These are phyloP conservation scores for Verbena officinalis DNA, from an alignment of 257 asterid species.

Conservation along the genomic window DNA sequence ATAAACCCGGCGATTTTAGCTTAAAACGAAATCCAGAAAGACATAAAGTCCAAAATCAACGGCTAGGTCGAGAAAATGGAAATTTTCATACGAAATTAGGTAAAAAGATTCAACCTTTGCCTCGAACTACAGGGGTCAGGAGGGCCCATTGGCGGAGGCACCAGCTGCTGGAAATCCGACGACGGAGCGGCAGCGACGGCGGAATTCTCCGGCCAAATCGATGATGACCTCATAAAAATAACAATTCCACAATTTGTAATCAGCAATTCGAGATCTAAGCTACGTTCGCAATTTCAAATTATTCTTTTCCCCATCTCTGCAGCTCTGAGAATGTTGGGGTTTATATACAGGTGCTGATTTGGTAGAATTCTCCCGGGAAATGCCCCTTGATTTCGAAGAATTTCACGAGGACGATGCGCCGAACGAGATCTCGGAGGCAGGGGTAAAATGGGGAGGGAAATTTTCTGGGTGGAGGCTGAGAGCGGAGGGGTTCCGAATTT, in stretches of 20 bases:
- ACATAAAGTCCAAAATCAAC: slow-evolving; percentile 20
- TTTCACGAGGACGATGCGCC: slow-evolving; percentile 16
- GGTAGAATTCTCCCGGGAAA: slow-evolving; percentile 30
- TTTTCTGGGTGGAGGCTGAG: slow-evolving; percentile 18
- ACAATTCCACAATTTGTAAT: slow-evolving; percentile 16
- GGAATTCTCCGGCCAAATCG: slow-evolving; percentile 62
- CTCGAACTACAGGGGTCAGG: slow-evolving; percentile 42
- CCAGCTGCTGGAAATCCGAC: slow-evolving; percentile 41
- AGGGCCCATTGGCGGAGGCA: slow-evolving; percentile 36
- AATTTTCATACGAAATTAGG: slow-evolving; percentile 36
- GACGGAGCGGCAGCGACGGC: slow-evolving; percentile 47
- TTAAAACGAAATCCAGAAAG: slow-evolving; percentile 1
- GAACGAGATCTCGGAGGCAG: slow-evolving; percentile 39
- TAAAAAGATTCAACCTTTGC: slow-evolving; percentile 44
- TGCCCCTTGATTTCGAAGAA: slow-evolving; percentile 37
- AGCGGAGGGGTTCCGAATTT: slow-evolving; percentile 26
- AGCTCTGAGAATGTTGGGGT: slow-evolving; percentile 29
- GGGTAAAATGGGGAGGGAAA: slow-evolving; percentile 42
- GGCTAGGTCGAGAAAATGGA: slow-evolving; percentile 40
- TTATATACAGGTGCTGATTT: slow-evolving; percentile 31
- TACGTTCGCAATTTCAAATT: slow-evolving; percentile 6
- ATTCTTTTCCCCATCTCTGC: slow-evolving; percentile 28
- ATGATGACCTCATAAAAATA: slow-evolving; percentile 62
- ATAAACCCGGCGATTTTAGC: slow-evolving; percentile 32
- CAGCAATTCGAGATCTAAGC: slow-evolving; percentile 27